Evolutionary conservation across 2,329 filamentous ascomycete genomes (phyloP), one percentile per base, ranked within the genome.

Genomic region (Nannizziopsis barbatae): DNA sequence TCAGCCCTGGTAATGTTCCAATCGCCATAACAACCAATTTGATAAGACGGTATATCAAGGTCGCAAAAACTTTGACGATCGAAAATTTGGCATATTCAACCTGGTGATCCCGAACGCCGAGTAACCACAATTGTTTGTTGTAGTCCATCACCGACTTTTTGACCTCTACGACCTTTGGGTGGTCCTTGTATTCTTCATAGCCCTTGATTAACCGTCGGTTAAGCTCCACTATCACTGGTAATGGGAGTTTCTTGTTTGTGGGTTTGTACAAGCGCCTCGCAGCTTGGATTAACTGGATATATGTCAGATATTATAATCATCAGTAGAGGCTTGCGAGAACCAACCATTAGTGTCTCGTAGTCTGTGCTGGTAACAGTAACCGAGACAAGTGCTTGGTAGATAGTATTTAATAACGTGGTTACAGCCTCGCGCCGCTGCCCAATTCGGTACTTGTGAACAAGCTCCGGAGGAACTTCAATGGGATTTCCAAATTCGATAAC

Each of bases 401-500:
- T 85, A 48, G 80, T 86, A 58, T 95, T 86, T 48, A 98, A 73
- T 37, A 95, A 76, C 58, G 84, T 77, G 6, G 84, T 85, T 51
- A 95, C 90, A 39, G 92, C 86, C 57, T 94, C 87, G 60, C 92
- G 78, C 56, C 86, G 79, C 62, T 93, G 80, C 49, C 87, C 87
- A 54, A 76, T 79, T 65, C 82, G 84, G 69, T 95, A 96, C 66
- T 87, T 81, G 53, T 89, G 77, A 4, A 95, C 86, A 31, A 95
- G 71, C 59, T 94, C 84, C 15, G 73, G 72, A 0, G 88, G 84
- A 8, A 96, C 81, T 56, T 94, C 85, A 53, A 96, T 82, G 0
- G 92, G 88, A 20, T 80, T 82, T 7, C 92, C 92, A 59, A 96
- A 98, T 62, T 98, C 92, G 52, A 96, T 82, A 3, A 98, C 90